Percentiles rank a stretch among this genome's conserved stretches.
Evolutionary conservation across 495 filamentous ascomycete species (phyloP).

Genomic region (Chaetomium fimeti): DNA sequence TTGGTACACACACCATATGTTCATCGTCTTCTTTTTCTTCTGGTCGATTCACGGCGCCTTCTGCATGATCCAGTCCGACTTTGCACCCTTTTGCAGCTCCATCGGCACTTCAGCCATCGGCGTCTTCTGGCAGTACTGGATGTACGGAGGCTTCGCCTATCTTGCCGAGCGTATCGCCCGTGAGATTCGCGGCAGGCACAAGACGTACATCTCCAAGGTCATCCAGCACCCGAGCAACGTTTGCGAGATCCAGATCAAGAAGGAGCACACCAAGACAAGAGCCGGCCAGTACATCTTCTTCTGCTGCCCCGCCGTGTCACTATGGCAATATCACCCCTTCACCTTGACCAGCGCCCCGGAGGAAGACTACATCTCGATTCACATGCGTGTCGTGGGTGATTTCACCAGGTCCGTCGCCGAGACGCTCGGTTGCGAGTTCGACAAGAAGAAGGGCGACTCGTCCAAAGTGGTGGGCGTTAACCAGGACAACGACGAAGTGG

Average conservation of each 20-base stretch:
- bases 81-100: constrained; percentile 64
- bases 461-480: constrained; percentile 66
- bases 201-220: constrained; percentile 78
- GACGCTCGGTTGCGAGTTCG: constrained; percentile 68
- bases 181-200: constrained; percentile 68
- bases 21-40: constrained; percentile 77
- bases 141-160: constrained; percentile 71
- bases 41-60: constrained; percentile 78
- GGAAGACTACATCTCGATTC: constrained; percentile 79
- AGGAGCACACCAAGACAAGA: constrained; percentile 70
- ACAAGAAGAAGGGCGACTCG: constrained; percentile 51
- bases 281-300: constrained; percentile 82
- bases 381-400: constrained; percentile 69
- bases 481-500: constrained; percentile 56
- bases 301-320: constrained; percentile 74
- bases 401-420: constrained; percentile 65
- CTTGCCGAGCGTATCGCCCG: constrained; percentile 66
- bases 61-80: constrained; percentile 78
- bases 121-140: constrained; percentile 80
- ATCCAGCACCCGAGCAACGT: constrained; percentile 82
- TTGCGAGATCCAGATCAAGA: constrained; percentile 83
- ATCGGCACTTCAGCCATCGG: constrained; percentile 60
- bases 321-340: constrained; percentile 80
- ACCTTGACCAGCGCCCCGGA: constrained; percentile 76
- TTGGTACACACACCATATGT: constrained; percentile 78